These are phyloP conservation scores for Papiliotrema laurentii DNA, from an alignment of 1,284 basidiomycete species.

Conservation along the genomic window DNA sequence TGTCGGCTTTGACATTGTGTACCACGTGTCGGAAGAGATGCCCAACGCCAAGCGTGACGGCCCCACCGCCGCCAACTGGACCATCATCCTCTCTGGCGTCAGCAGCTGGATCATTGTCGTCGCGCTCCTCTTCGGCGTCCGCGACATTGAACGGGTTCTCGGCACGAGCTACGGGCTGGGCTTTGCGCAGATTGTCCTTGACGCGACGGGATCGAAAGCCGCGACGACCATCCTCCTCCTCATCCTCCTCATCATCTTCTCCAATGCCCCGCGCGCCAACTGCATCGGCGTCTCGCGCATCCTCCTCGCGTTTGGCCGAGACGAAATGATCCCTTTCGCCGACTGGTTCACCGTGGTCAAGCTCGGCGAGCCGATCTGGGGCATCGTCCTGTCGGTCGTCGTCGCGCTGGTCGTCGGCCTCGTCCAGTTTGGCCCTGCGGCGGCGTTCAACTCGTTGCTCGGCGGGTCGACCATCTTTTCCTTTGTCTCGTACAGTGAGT, in stretches of 20 bases:
- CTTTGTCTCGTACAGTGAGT: constrained; percentile 25
- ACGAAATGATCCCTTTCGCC: constrained; percentile 21
- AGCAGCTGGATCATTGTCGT: constrained; percentile 59
- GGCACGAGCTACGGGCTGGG: constrained; percentile 59
- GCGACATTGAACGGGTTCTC: constrained; percentile 56
- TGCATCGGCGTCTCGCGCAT: constrained; percentile 15
- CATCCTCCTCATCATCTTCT: constrained; percentile 24
- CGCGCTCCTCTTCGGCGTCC: constrained; percentile 62
- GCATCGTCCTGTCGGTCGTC: constrained; percentile 16
- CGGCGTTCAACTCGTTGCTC: constrained; percentile 27
- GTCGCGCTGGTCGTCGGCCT: constrained; percentile 16
- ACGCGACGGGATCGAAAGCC: constrained; percentile 22
- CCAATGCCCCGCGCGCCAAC: constrained; percentile 19
- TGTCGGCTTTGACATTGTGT: constrained; percentile 58
- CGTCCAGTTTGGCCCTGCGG: constrained; percentile 25
- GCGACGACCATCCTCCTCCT: constrained; percentile 25
- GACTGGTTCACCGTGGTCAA: constrained; percentile 6
- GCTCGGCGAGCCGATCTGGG: constrained; percentile 24
- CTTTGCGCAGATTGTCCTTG: constrained; percentile 50
- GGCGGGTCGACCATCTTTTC: constrained; percentile 25
- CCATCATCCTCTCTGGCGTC: constrained; percentile 46
- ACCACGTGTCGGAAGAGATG: constrained; percentile 26
- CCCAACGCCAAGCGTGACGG: constrained; percentile 19
- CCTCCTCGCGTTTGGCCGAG: constrained; percentile 19
- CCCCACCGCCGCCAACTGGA: constrained; percentile 14